Base-by-base conservation (phyloP, 306 rosid genomes). In the Trichosanthes cucumerina region DNA sequence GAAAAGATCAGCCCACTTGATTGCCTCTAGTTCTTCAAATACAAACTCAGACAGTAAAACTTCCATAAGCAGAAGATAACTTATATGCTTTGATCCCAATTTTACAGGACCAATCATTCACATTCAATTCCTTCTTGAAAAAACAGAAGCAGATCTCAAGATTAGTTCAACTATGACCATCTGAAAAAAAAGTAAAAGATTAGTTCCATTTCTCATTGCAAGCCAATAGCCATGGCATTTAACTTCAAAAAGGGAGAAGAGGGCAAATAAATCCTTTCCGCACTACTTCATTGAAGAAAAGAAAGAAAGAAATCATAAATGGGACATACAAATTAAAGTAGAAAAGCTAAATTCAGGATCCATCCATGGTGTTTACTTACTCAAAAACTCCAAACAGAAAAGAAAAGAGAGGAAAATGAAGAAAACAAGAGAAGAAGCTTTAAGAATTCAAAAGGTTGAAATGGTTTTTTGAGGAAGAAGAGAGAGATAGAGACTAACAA, bases 401-500 rank as follows among this genome's bases (percentile, higher is more conserved):
- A 44, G 24, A 43, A 33, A 34, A 34, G 21, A 14, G 47, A 65
- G 5, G 10, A 33, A 12, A 64, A 64, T 5, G 23, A 19, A 33
- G 21, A 33, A 4, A 31, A 53, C 7, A 4, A 11, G 36, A 78
- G 76, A 64, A 38, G 28, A 24, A 34, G 63, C 47, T 69, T 23
- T 19, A 28, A 63, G 72, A n/a, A 76, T 50, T 12, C 6, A 10
- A 19, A 2, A 43, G 23, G 34, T 39, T 15, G 38, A 46, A 9
- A 24, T 4, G n/a, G 70, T 31, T 62, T 14, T 43, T n/a, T 41
- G 19, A 46, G 38, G 8, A 56, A 46, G 49, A 26, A 59, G 65
- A 59, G 65, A 26, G 31, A 59, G 58, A 66, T 28, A 77, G 82
- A 77, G 76, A 75, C 93, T 88, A 15, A 96, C 99, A 64, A 96